Conservation (phyloP, 1,284 basidiomycete species). For the Cryptococcus sp. region DNA sequence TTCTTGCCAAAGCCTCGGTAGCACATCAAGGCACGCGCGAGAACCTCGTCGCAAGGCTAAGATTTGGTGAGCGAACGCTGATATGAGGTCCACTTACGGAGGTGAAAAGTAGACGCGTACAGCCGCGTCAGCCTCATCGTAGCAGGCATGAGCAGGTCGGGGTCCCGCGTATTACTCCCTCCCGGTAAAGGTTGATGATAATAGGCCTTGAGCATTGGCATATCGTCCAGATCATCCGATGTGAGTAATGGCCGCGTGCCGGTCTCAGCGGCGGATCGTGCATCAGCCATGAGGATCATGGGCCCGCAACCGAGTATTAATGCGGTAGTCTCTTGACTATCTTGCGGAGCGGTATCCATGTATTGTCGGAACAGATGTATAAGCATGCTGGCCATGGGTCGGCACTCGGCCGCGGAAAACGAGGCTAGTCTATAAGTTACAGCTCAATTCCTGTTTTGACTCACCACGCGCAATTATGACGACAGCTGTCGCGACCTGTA, state of each 20-base stretch:
- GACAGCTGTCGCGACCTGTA: conserved; percentile 4
- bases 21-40: not conserved
- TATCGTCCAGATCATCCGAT: conserved; percentile 6
- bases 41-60: conserved; percentile 6
- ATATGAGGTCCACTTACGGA: not conserved
- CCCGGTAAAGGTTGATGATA: not conserved
- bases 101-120: conserved; percentile 1
- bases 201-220: conserved; percentile 1
- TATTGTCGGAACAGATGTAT: conserved; percentile 6
- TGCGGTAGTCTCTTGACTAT: not conserved
- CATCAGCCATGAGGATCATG: conserved; percentile 3
- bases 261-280: conserved; percentile 5
- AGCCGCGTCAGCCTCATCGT: not conserved
- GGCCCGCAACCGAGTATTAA: not conserved
- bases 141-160: not conserved
- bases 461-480: conserved; percentile 6
- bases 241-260: conserved; percentile 6
- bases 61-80: not conserved
- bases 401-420: not conserved
- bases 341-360: not conserved
- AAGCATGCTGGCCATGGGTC: conserved; percentile 4
- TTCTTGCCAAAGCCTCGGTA: not conserved
- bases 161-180: no score
- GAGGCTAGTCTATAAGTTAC: not conserved
- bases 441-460: not conserved